Conservation (phyloP, 2,329 filamentous ascomycete species). For the Phaeoacremonium minimum region DNA sequence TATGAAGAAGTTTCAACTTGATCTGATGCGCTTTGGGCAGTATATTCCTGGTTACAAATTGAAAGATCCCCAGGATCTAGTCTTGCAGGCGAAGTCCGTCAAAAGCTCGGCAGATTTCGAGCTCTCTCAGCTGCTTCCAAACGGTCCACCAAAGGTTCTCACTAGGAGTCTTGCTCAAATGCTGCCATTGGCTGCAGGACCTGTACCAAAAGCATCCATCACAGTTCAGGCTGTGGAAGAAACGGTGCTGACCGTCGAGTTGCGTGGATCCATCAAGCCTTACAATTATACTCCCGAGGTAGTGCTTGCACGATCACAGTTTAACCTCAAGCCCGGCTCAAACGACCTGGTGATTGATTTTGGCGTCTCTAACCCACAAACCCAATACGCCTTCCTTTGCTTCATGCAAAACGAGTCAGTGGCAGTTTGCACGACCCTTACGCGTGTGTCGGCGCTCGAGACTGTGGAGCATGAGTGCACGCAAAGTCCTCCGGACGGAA, state of each 20-base stretch:
- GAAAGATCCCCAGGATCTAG: constrained; percentile 12
- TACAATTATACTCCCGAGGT: constrained; percentile 19
- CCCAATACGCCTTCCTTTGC: constrained; percentile 16
- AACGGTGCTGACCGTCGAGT: constrained; percentile 13
- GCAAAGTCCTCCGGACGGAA: constrained; percentile 12
- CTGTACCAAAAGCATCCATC: constrained; percentile 11
- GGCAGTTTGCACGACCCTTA: constrained; percentile 13
- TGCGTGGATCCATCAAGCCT: constrained; percentile 16
- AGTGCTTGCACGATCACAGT: constrained; percentile 10
- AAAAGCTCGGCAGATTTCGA: constrained; percentile 8
- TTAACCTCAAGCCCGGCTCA: constrained; percentile 10
- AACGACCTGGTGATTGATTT: constrained; percentile 13
- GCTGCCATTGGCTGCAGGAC: constrained; percentile 13
- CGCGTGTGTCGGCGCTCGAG: constrained; percentile 14
- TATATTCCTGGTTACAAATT: constrained; percentile 17
- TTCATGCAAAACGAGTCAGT: constrained; percentile 17
- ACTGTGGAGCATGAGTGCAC: constrained; percentile 19
- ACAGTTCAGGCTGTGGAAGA: constrained; percentile 12
- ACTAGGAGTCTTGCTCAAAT: constrained; percentile 17
- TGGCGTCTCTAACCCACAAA: constrained; percentile 13
- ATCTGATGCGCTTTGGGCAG: constrained; percentile 18
- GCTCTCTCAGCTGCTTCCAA: constrained; percentile 11
- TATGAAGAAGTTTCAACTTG: constrained; percentile 14
- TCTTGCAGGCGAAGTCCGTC: constrained; percentile 8
- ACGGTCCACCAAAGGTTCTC: constrained; percentile 17